Conservation (phyloP, 306 rosid genomes). For the Malus domestica region DNA sequence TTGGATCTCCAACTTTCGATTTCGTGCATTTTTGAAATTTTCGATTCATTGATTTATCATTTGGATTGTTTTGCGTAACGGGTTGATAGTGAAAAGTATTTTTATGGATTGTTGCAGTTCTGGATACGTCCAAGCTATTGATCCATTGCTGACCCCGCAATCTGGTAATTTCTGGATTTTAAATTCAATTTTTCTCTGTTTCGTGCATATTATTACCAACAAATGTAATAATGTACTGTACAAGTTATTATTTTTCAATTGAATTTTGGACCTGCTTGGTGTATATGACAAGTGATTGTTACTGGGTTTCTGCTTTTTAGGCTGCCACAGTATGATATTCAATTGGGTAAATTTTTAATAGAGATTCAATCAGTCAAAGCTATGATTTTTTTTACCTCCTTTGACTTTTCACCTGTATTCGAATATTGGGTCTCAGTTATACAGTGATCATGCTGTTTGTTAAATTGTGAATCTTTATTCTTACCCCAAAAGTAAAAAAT, state of each 20-base stretch:
- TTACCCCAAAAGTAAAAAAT: neutral
- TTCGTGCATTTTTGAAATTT: neutral
- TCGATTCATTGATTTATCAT: neutral
- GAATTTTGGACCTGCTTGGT: neutral
- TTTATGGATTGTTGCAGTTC: slow-evolving; percentile 19
- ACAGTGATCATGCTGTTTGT: neutral
- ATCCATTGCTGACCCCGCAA: slow-evolving; percentile 6
- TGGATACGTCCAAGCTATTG: slow-evolving; percentile 10
- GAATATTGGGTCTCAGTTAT: neutral
- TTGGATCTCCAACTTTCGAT: slow-evolving; percentile 1
- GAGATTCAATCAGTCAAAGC: neutral
- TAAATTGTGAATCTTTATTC: neutral
- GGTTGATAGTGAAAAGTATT: neutral
- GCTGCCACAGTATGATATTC: neutral
- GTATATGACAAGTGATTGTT: neutral
- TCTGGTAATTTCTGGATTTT: slow-evolving; percentile 1
- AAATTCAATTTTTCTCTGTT: neutral
- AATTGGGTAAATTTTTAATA: neutral
- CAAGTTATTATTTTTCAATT: neutral
- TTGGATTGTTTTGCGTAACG: neutral
- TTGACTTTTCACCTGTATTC: neutral
- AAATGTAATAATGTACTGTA: neutral
- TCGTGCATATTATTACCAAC: neutral
- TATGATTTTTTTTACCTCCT: neutral
- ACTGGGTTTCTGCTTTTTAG: neutral